Evolutionary conservation across 768 basidiomycete genomes (phyloP), one percentile per base, ranked within the genome.

Genomic region (Termitomyces sp.): DNA sequence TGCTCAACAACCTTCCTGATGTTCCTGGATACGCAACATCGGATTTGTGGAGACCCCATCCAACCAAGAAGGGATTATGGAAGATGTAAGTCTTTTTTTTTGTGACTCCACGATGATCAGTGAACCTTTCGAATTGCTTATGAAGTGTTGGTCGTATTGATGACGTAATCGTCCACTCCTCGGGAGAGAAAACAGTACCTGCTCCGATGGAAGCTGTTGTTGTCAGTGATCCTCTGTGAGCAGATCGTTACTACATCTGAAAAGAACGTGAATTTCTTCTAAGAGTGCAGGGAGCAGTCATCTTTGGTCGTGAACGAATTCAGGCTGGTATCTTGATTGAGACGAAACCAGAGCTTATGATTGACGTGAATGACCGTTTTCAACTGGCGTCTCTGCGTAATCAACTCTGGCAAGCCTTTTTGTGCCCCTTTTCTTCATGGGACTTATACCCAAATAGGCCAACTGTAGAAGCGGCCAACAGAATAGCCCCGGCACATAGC

Each of bases 11-110:
- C 36, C 48, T 75, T 41, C 51, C 56, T 5, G 71, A 73, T 57
- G 66, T 68, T 5, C 65, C 62, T 42, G 79, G 79, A 13, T 80
- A 79, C 49, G 73, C 73, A 1, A 79, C 73, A 12, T 73, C 72
- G 3, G 80, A 81, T 65, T 62, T 78, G 7, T 78, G 75, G 59
- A 55, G 72, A 34, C 70, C 68, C 26, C 81, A 82, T 58, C 77
- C 81, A 0, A 75, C 48, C 20, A 49, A 49, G 31, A 31, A 49
- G 6, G 48, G 48, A 4, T 20, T 49, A 13, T 49, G 48, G 48
- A 49, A 13, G 48, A 49, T 49, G 48, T 49, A 2, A 8, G 48
- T 49, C 9, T 49, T 20, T 29, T 6, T 28, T 7, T 33, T 33
- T 20, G 12, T 1, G 4, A 15, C 20, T 33, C 8, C 0, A 33